phyloP scores from a whole-genome alignment of 768 basidiomycete species.

The Coprinellus aureogranulatus region DNA sequence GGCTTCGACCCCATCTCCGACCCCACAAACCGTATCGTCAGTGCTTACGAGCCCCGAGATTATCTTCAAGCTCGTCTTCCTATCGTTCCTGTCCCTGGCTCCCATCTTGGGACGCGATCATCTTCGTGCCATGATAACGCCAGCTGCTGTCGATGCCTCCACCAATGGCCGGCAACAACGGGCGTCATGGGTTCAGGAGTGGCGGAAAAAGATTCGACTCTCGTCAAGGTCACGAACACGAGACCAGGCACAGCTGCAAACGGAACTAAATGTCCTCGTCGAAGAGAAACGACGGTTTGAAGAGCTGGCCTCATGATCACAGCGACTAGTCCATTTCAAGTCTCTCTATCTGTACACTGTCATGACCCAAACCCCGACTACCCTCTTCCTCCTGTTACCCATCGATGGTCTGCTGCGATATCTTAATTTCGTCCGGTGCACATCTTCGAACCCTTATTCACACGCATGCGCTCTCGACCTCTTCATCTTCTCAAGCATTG shows the following conservation, averaged over 20 bases:
- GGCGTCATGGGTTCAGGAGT: slow-evolving; percentile 70
- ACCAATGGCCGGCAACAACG: slow-evolving; percentile 28
- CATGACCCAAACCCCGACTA: neutral
- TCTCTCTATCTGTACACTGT: slow-evolving; percentile 1
- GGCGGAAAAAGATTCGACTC: slow-evolving; percentile 59
- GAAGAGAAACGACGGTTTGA: slow-evolving; percentile 54
- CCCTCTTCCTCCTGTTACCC: neutral
- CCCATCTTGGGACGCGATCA: slow-evolving; percentile 78
- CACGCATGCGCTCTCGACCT: neutral
- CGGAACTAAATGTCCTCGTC: slow-evolving; percentile 49
- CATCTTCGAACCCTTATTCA: neutral
- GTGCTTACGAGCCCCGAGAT: slow-evolving; percentile 82
- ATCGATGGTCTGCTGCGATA: slow-evolving; percentile 3
- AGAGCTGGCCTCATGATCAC: slow-evolving; percentile 26
- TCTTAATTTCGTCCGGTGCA: slow-evolving; percentile 10
- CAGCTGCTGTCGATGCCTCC: slow-evolving; percentile 18
- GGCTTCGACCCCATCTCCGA: slow-evolving; percentile 66
- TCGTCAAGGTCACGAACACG: slow-evolving; percentile 50
- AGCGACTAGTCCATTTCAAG: slow-evolving; percentile 1
- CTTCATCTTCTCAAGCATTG: neutral
- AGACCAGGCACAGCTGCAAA: slow-evolving; percentile 41
- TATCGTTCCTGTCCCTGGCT: slow-evolving; percentile 82
- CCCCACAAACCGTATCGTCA: slow-evolving; percentile 77
- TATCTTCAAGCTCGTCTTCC: slow-evolving; percentile 75
- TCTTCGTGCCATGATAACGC: slow-evolving; percentile 55